Evolutionary conservation across 352 stramenopile genomes (phyloP), one percentile per base, ranked within the genome.

Genomic region (Globisporangium okanoganense): DNA sequence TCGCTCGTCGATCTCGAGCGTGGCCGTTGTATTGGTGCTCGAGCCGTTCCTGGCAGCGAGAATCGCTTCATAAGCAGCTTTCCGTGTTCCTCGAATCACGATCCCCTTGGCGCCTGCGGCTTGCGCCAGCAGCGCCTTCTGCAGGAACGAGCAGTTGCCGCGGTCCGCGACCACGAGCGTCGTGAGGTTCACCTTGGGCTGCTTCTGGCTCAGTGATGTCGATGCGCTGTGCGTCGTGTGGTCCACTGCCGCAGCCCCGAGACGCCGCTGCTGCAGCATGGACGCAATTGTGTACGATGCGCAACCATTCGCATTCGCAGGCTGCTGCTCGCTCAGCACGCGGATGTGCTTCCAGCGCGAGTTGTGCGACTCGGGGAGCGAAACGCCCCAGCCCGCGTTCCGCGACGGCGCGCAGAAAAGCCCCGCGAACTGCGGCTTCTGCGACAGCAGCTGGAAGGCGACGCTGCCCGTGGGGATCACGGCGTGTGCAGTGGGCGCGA

Each of bases 61-160:
- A 27, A 90, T 65, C 18, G 79, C 64, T 35, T 86, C 71, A 66
- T 88, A 92, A 18, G 88, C 69, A 6, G 80, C 79, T 33, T 71
- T 62, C 31, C 81, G 81, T 1, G 83, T 89, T 44, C 76, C 78
- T 51, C 79, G 70, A 2, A 92, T 67, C 20, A 92, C 67, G 27
- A 92, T 47, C 4, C 69, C 83, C 10, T 62, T 72, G 13, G 83
- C 83, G 3, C 83, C 83, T 0, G 79, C 74, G 2, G 66, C 65
- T 56, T 89, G 79, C 12, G 81, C 83, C 51, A 65, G 31, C 13
- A 72, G 53, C 18, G 83, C 79, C 63, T 93, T 93, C 4, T 73
- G 33, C 22, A 90, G 60, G 58, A 90, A 93, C 24, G 81, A 89
- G 62, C 83, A 93, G 56, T 90, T 89, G 58, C 83, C 83, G 12